Evolutionary conservation across 257 asterid species (phyloP).

Genomic region (Solanum lycopersicoides): DNA sequence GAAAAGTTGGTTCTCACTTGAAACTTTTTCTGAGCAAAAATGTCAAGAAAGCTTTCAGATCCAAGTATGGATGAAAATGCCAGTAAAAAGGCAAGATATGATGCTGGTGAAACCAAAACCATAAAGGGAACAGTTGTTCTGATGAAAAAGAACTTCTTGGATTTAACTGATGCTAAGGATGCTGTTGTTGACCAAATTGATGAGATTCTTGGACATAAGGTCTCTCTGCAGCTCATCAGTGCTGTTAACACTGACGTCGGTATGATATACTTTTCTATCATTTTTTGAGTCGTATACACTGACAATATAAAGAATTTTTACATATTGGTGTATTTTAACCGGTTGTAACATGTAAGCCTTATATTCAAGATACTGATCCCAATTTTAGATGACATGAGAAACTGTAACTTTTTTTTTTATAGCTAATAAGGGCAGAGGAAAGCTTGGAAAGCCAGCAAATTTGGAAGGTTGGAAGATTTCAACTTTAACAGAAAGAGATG

Average conservation of each 20-base stretch:
- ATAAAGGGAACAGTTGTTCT: constrained; percentile 43
- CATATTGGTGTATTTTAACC: neutral
- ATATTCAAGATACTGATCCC: neutral
- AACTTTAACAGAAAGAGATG: constrained; percentile 8
- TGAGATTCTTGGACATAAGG: constrained; percentile 35
- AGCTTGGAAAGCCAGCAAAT: constrained; percentile 5
- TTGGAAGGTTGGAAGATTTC: constrained; percentile 10
- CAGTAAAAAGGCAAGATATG: neutral
- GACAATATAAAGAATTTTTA: neutral
- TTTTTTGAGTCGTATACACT: neutral
- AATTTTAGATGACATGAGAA: neutral
- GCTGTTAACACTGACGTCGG: constrained; percentile 15
- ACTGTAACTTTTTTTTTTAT: neutral
- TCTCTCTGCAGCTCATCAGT: constrained; percentile 40
- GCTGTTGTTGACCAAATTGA: constrained; percentile 31
- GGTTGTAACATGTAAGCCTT: neutral
- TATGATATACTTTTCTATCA: neutral
- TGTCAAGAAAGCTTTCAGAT: neutral
- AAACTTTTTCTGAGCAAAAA: neutral
- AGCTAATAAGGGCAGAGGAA: constrained; percentile 9
- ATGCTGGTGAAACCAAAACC: neutral
- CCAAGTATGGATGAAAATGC: neutral
- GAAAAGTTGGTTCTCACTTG: neutral
- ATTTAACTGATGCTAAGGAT: constrained; percentile 30
- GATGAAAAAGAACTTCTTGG: constrained; percentile 51